Percentiles rank a stretch among this genome's conserved stretches.
Evolutionary conservation across 140 eudicot genomes (phyloP).

Genomic region (Ambrosia hybrid): DNA sequence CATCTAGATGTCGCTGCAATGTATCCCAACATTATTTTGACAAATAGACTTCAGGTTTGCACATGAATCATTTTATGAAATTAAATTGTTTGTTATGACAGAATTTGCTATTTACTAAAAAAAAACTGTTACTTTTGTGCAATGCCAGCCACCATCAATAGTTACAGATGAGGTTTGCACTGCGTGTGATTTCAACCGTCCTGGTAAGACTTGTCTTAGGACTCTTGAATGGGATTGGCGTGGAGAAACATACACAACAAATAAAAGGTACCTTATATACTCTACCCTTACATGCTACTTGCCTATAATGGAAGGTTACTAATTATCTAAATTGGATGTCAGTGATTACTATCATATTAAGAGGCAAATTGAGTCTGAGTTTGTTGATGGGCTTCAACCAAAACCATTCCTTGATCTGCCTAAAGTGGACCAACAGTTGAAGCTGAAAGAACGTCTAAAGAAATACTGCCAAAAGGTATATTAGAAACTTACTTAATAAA

Average conservation of each 20-base stretch:
- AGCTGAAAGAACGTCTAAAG: slow-evolving; percentile 86
- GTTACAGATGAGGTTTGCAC: slow-evolving; percentile 97
- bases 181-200: slow-evolving; percentile 98
- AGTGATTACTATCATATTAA: slow-evolving; percentile 93
- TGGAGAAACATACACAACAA: slow-evolving; percentile 97
- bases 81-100: not conserved
- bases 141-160: slow-evolving; percentile 87
- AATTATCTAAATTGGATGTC: slow-evolving; percentile 19
- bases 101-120: slow-evolving; percentile 20
- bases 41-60: slow-evolving; percentile 98
- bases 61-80: slow-evolving; percentile 2
- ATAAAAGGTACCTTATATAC: slow-evolving; percentile 68
- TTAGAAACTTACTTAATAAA: not conserved
- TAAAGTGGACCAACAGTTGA: slow-evolving; percentile 80
- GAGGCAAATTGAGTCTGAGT: slow-evolving; percentile 98
- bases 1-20: slow-evolving; percentile 99
- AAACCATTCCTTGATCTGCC: slow-evolving; percentile 89
- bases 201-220: slow-evolving; percentile 92
- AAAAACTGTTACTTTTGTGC: slow-evolving; percentile 26
- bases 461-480: slow-evolving; percentile 95
- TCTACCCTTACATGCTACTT: slow-evolving; percentile 20
- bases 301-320: slow-evolving; percentile 2
- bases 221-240: slow-evolving; percentile 99
- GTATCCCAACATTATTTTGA: slow-evolving; percentile 96
- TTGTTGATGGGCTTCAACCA: slow-evolving; percentile 67